These are phyloP conservation scores for Paxillus involutus DNA, from an alignment of 768 basidiomycete species.

Conservation along the genomic window DNA sequence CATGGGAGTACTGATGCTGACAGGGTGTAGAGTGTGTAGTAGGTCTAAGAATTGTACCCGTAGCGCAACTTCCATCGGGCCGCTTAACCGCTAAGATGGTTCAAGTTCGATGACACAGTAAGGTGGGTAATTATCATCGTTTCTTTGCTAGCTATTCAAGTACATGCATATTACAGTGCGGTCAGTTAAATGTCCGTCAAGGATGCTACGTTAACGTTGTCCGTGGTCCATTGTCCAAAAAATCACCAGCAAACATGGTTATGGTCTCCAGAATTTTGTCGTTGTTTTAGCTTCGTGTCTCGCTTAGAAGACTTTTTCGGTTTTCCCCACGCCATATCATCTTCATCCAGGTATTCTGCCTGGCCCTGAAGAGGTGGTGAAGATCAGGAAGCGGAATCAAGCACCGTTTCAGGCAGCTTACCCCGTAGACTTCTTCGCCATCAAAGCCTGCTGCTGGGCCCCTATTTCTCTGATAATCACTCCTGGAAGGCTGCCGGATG, in stretches of 20 bases:
- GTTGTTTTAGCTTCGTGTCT: conserved; percentile 1
- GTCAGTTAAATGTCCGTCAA: neutral
- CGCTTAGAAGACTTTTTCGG: conserved; percentile 2
- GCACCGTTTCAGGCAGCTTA: conserved; percentile 2
- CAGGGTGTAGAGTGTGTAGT: neutral
- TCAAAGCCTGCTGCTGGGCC: conserved; percentile 17
- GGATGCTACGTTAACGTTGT: neutral
- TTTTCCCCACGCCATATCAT: conserved; percentile 28
- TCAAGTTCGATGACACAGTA: too few relatives aligned
- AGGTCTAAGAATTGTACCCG: too few relatives aligned
- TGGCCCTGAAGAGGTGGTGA: conserved; percentile 7
- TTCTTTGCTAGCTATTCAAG: neutral
- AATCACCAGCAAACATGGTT: neutral
- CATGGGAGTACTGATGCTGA: conserved; percentile 11
- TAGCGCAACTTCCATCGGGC: too few relatives aligned
- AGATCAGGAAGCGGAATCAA: neutral
- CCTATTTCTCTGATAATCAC: conserved; percentile 8
- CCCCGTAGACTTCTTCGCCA: conserved; percentile 19
- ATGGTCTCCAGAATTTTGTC: conserved; percentile 1
- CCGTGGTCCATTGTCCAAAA: neutral
- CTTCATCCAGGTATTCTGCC: conserved; percentile 27
- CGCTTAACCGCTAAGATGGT: too few relatives aligned
- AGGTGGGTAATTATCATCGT: neutral
- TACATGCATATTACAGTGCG: neutral
- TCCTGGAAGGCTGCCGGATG: conserved; percentile 12